Percentiles rank a stretch among this genome's conserved stretches.
These are phyloP conservation scores for Monosporascus sp. DNA, from an alignment of 2,329 filamentous ascomycete species.

Conservation along the genomic window DNA sequence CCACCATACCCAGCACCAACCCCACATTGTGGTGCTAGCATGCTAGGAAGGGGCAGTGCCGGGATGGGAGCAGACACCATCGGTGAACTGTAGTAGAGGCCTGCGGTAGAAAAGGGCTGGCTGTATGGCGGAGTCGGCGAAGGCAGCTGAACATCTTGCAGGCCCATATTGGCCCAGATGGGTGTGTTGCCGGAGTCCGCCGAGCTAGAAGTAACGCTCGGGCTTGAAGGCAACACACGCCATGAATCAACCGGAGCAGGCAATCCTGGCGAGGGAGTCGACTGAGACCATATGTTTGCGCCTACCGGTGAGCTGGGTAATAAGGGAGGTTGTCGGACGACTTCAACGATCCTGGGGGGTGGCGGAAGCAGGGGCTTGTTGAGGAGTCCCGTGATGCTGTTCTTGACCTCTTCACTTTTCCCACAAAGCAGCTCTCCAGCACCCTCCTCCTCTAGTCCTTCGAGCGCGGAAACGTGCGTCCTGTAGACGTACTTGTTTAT, in stretches of 20 bases:
- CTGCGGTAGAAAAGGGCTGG: constrained; percentile 68
- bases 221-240: constrained; percentile 87
- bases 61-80: constrained; percentile 69
- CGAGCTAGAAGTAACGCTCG: constrained; percentile 66
- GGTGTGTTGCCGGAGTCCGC: constrained; percentile 61
- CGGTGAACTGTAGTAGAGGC: constrained; percentile 75
- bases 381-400: constrained; percentile 76
- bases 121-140: constrained; percentile 78
- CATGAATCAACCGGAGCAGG: constrained; percentile 76
- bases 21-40: constrained; percentile 80
- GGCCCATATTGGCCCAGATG: constrained; percentile 74
- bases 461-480: constrained; percentile 79
- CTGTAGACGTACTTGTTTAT: constrained; percentile 97
- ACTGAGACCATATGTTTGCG: constrained; percentile 76
- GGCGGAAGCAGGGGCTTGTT: constrained; percentile 78
- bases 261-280: constrained; percentile 57
- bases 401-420: constrained; percentile 90
- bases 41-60: constrained; percentile 76
- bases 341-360: constrained; percentile 82
- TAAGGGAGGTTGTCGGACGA: constrained; percentile 79
- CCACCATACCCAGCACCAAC: constrained; percentile 69
- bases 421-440: constrained; percentile 88
- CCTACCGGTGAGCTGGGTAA: constrained; percentile 75
- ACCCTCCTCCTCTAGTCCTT: constrained; percentile 94
- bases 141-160: constrained; percentile 68